Percentiles rank a stretch among this genome's conserved stretches.
Conservation (phyloP, 2,329 filamentous ascomycete genomes). For the Trichoderma sp. region DNA sequence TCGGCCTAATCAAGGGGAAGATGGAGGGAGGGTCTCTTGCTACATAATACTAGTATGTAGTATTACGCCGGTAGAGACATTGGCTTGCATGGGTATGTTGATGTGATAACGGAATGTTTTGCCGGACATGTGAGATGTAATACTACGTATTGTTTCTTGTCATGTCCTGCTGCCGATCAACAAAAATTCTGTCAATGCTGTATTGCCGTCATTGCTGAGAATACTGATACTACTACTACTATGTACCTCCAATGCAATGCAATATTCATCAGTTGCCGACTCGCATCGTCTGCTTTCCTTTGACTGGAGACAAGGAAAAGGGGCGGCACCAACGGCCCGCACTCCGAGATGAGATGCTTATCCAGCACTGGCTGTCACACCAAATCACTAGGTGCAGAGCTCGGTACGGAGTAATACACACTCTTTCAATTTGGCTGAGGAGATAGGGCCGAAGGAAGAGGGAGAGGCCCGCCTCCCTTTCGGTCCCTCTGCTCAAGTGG, state of each 20-base stretch:
- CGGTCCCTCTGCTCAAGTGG: not conserved
- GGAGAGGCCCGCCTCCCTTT: not conserved
- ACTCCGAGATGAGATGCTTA: constrained; percentile 15
- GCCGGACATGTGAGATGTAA: not conserved
- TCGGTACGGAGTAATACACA: constrained; percentile 13
- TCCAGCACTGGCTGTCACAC: constrained; percentile 11
- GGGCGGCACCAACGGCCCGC: constrained; percentile 16
- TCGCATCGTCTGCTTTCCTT: not conserved
- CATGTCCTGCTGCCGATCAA: not conserved
- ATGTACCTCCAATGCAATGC: no score
- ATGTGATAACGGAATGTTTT: not conserved
- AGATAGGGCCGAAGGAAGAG: constrained; percentile 11
- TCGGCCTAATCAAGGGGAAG: constrained; percentile 15
- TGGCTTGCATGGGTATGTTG: not conserved
- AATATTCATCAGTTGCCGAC: not conserved
- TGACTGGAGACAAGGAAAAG: not conserved
- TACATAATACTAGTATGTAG: no score
- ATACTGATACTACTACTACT: no score
- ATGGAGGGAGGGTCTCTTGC: not conserved
- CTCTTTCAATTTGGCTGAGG: constrained; percentile 5
- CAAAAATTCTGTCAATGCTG: no score
- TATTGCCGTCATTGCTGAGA: no score
- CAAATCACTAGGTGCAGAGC: constrained; percentile 2
- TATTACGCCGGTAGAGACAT: not conserved
- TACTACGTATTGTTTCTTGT: not conserved